phyloP scores from a whole-genome alignment of 164 flowering plant species.

The Dillenia turbinata region DNA sequence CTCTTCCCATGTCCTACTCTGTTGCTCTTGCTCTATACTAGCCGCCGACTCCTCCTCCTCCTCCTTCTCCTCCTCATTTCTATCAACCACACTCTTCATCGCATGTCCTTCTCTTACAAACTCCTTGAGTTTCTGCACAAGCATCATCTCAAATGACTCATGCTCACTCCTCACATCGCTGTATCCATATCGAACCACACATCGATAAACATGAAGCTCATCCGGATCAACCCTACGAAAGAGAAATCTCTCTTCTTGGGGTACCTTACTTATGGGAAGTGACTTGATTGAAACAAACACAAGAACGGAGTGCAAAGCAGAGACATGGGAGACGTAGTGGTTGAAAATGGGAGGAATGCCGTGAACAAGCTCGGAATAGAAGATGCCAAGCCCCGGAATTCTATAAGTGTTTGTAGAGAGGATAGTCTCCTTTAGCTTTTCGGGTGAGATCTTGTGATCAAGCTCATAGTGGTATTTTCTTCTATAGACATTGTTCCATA shows the following conservation, averaged over 20 bases:
- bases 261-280: constrained; percentile 66
- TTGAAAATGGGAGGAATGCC: constrained; percentile 80
- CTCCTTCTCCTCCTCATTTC: background rate
- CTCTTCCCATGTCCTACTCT: constrained; percentile 6
- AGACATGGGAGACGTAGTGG: constrained; percentile 58
- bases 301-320: constrained; percentile 68
- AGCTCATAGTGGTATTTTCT: constrained; percentile 65
- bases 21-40: constrained; percentile 3
- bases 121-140: constrained; percentile 51
- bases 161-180: constrained; percentile 44
- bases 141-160: constrained; percentile 48
- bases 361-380: constrained; percentile 80
- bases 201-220: constrained; percentile 50
- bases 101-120: constrained; percentile 39
- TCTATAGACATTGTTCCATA: constrained; percentile 53
- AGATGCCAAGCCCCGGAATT: constrained; percentile 60
- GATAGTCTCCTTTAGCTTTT: constrained; percentile 30
- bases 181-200: constrained; percentile 82
- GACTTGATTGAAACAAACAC: constrained; percentile 74
- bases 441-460: constrained; percentile 52
- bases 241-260: constrained; percentile 57
- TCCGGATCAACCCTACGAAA: constrained; percentile 50
- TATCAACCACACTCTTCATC: constrained; percentile 1
- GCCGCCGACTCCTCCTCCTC: background rate
- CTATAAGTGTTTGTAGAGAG: constrained; percentile 21